Percentiles rank a stretch among this genome's conserved stretches.
These are phyloP conservation scores for Lanmaoa pseudosensibilis DNA, from an alignment of 768 basidiomycete species.

Conservation along the genomic window DNA sequence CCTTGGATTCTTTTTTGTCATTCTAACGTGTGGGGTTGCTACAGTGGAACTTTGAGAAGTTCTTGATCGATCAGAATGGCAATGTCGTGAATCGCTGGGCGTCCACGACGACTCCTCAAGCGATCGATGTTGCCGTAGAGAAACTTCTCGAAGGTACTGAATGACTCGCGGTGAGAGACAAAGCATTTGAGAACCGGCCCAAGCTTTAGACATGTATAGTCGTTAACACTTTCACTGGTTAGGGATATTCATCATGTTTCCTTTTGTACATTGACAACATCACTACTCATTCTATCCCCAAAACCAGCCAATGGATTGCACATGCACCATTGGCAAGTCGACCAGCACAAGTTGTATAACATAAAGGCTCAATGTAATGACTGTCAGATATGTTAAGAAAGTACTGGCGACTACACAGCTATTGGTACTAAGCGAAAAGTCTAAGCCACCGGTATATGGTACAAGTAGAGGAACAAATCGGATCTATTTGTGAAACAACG, in stretches of 20 bases:
- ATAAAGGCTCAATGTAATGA: background rate
- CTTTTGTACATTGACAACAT: background rate
- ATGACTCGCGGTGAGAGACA: slow-evolving; percentile 15
- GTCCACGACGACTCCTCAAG: slow-evolving; percentile 67
- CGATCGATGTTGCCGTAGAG: slow-evolving; percentile 61
- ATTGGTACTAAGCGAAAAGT: background rate
- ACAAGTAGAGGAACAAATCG: background rate
- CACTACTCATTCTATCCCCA: background rate
- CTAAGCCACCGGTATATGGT: background rate
- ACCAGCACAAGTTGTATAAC: background rate
- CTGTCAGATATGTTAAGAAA: background rate
- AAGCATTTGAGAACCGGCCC: background rate
- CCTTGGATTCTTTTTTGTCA: background rate
- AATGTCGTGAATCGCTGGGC: slow-evolving; percentile 75
- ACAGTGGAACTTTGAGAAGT: slow-evolving; percentile 93
- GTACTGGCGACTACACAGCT: background rate
- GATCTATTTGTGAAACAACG: background rate
- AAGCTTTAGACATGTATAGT: slow-evolving; percentile 15
- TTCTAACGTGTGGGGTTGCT: background rate
- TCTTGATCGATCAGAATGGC: slow-evolving; percentile 77
- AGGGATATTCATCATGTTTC: background rate
- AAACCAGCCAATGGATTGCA: background rate
- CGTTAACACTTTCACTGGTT: background rate
- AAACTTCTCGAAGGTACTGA: slow-evolving; percentile 46
- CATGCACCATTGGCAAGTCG: background rate